Conservation (phyloP, 768 basidiomycete genomes). For the Agaricus subrufescens region DNA sequence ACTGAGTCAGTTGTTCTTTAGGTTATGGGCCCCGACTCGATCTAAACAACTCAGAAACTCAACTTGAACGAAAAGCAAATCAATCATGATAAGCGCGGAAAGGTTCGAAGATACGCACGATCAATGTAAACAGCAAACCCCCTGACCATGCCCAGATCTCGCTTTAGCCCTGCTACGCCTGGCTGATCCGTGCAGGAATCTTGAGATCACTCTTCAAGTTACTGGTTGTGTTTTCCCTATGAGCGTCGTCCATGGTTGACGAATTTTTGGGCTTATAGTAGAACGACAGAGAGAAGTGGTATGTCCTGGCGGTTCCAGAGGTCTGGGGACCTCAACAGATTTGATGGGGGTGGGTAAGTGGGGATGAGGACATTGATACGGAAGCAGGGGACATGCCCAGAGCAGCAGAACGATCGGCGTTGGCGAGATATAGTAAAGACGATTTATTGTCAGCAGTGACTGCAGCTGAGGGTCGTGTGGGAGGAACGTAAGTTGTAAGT, state of each 20-base stretch:
- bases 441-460: conserved; percentile 7
- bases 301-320: conserved; percentile 4
- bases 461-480: neutral
- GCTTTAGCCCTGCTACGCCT: conserved; percentile 74
- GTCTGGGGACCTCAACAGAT: neutral
- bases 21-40: no score
- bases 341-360: neutral
- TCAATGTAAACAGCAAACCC: conserved; percentile 85
- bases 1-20: no score
- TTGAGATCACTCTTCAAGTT: conserved; percentile 16
- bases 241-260: neutral
- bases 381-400: conserved; percentile 17
- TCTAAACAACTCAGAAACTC: no score
- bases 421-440: conserved; percentile 33
- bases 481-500: neutral
- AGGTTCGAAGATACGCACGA: conserved; percentile 43
- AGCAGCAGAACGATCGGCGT: conserved; percentile 29
- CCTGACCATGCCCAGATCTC: conserved; percentile 77
- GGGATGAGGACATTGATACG: neutral
- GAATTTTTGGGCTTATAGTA: neutral
- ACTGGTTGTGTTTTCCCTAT: conserved; percentile 12
- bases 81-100: conserved; percentile 7
- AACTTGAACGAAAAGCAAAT: neutral
- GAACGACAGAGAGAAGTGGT: conserved; percentile 11
- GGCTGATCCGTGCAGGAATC: conserved; percentile 48